Percentiles rank a stretch among this genome's conserved stretches.
Evolutionary conservation across 2,329 filamentous ascomycete species (phyloP).

Genomic region (Diaporthe citrichinensis): DNA sequence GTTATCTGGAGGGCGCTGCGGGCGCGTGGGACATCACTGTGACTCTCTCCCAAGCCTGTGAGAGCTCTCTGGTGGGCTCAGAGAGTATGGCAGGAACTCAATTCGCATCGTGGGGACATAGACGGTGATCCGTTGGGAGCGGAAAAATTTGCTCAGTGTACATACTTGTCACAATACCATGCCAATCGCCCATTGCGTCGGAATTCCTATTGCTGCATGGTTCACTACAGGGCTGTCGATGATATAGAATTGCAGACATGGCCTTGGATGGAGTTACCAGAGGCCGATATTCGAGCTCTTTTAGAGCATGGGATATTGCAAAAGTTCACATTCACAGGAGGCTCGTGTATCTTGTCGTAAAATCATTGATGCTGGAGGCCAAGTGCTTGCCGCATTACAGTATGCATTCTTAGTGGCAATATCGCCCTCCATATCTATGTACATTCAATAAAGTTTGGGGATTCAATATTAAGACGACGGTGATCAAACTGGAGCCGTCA

Average conservation of each 20-base stretch:
- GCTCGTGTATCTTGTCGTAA: too few relatives aligned
- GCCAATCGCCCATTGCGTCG: background rate
- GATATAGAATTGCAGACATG: background rate
- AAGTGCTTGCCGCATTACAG: background rate
- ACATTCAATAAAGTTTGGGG: background rate
- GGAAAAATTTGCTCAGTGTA: background rate
- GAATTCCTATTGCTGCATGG: background rate
- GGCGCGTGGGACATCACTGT: background rate
- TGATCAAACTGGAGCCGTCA: slow-evolving; percentile 52
- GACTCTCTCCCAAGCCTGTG: background rate
- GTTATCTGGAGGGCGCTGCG: background rate
- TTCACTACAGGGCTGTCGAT: background rate
- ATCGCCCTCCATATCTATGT: background rate
- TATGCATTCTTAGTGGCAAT: slow-evolving; percentile 2
- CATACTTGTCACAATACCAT: slow-evolving; percentile 16
- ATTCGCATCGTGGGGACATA: background rate
- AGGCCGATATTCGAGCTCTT: too few relatives aligned
- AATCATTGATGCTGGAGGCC: background rate
- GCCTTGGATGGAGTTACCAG: background rate
- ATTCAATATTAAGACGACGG: background rate
- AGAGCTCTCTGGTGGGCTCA: background rate
- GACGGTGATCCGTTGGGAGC: background rate
- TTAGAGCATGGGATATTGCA: too few relatives aligned
- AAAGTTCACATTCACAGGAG: background rate
- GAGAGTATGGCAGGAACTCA: background rate